Evolutionary conservation across 192 early-diverging fungal genomes (phyloP).

Genomic region (Rhizoclosmatium sp.): DNA sequence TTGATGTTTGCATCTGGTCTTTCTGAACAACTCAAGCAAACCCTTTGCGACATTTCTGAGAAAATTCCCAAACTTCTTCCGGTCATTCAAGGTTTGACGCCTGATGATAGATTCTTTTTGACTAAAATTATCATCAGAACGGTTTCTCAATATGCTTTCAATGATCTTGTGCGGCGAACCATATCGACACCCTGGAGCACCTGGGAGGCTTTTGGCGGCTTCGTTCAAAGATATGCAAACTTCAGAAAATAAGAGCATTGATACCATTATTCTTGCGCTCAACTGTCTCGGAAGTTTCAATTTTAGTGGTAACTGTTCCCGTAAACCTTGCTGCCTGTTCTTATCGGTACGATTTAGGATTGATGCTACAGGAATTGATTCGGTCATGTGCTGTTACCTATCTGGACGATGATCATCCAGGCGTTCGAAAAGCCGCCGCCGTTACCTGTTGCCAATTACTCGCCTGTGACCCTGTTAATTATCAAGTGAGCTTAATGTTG

Average conservation of each 20-base stretch:
- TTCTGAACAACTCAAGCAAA: constrained; percentile 79
- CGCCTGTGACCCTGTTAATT: constrained; percentile 81
- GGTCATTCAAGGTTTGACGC: constrained; percentile 79
- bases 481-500: constrained; percentile 62
- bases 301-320: constrained; percentile 63
- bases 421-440: constrained; percentile 85
- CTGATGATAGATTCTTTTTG: too few relatives aligned
- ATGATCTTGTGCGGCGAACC: constrained; percentile 82
- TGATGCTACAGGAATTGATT: constrained; percentile 90
- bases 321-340: background rate
- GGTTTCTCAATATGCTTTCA: constrained; percentile 88
- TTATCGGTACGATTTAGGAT: constrained; percentile 43
- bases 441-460: constrained; percentile 86
- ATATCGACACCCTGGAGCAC: constrained; percentile 80
- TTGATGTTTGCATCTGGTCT: constrained; percentile 92
- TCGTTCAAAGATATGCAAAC: constrained; percentile 36
- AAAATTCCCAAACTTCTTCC: constrained; percentile 84
- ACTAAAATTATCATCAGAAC: constrained; percentile 56
- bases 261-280: constrained; percentile 82
- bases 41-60: constrained; percentile 79
- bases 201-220: constrained; percentile 44
- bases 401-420: constrained; percentile 76
- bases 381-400: constrained; percentile 84
- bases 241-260: constrained; percentile 71
- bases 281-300: constrained; percentile 85